phyloP scores from a whole-genome alignment of 2,329 filamentous ascomycete species.

The Gaeumannomyces tritici region DNA sequence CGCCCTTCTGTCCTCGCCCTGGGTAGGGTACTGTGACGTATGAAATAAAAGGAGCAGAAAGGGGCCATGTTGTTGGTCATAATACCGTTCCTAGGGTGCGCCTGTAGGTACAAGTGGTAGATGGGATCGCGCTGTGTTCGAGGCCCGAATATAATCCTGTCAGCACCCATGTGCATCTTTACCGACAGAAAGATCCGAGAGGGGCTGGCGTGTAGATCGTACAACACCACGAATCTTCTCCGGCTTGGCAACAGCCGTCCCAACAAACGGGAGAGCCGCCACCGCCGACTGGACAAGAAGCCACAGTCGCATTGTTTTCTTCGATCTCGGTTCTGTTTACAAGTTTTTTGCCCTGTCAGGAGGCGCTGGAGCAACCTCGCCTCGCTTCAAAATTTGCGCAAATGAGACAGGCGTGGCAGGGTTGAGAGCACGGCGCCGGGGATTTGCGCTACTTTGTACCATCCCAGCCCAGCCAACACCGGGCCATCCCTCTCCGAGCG shows the following conservation, averaged over 20 bases:
- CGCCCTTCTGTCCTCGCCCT: background rate
- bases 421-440: background rate
- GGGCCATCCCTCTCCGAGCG: background rate
- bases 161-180: too few species aligned
- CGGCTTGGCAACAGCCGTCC: constrained; percentile 7
- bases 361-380: too few species aligned
- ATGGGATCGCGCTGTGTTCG: constrained; percentile 27
- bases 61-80: background rate
- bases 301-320: background rate
- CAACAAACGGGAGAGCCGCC: background rate
- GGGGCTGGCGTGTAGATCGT: background rate
- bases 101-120: constrained; percentile 43
- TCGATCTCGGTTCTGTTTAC: too few species aligned
- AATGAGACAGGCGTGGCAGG: background rate
- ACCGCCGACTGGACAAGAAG: background rate
- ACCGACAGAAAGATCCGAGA: too few species aligned
- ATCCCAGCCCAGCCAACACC: background rate
- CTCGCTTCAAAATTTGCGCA: too few species aligned
- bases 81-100: constrained; percentile 29
- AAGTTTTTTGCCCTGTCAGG: too few species aligned
- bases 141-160: background rate
- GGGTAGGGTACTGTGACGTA: too few species aligned
- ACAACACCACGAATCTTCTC: constrained; percentile 10
- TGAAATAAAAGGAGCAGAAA: background rate
- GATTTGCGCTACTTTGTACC: background rate